Percentiles rank a stretch among this genome's conserved stretches.
These are phyloP conservation scores for Lignosus rhinocerotis DNA, from an alignment of 1,284 basidiomycete species.

Conservation along the genomic window DNA sequence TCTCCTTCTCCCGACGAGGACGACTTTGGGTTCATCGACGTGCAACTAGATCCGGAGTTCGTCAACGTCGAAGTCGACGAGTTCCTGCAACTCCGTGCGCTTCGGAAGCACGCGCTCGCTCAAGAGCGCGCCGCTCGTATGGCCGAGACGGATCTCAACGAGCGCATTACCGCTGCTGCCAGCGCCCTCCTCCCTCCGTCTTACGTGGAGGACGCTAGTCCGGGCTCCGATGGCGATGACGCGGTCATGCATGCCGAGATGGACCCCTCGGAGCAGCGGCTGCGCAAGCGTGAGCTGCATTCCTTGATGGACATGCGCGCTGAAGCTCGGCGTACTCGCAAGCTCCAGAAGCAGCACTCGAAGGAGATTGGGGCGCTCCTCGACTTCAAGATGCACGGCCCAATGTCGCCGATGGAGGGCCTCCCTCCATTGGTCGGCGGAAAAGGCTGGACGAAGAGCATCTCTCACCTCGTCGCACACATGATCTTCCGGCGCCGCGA, in stretches of 20 bases:
- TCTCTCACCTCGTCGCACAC: slow-evolving; percentile 55
- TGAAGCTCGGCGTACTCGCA: slow-evolving; percentile 46
- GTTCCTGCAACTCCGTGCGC: slow-evolving; percentile 36
- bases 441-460: slow-evolving; percentile 36
- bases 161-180: slow-evolving; percentile 28
- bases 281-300: slow-evolving; percentile 34
- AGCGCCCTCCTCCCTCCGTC: slow-evolving; percentile 27
- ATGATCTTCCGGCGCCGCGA: slow-evolving; percentile 54
- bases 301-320: slow-evolving; percentile 43
- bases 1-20: slow-evolving; percentile 51
- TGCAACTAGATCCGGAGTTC: slow-evolving; percentile 42
- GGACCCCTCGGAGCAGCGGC: slow-evolving; percentile 26
- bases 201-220: background rate
- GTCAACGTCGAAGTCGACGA: slow-evolving; percentile 32
- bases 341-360: slow-evolving; percentile 50
- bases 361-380: slow-evolving; percentile 53
- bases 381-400: slow-evolving; percentile 44
- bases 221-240: slow-evolving; percentile 3
- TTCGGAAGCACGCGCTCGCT: slow-evolving; percentile 40
- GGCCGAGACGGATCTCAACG: slow-evolving; percentile 37
- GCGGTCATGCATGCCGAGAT: slow-evolving; percentile 5
- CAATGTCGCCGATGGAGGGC: slow-evolving; percentile 20
- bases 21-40: slow-evolving; percentile 35
- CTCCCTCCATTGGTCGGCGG: slow-evolving; percentile 18
- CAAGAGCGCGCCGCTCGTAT: slow-evolving; percentile 42